These are phyloP conservation scores for Cyathus striatus DNA, from an alignment of 768 basidiomycete genomes.

Conservation along the genomic window DNA sequence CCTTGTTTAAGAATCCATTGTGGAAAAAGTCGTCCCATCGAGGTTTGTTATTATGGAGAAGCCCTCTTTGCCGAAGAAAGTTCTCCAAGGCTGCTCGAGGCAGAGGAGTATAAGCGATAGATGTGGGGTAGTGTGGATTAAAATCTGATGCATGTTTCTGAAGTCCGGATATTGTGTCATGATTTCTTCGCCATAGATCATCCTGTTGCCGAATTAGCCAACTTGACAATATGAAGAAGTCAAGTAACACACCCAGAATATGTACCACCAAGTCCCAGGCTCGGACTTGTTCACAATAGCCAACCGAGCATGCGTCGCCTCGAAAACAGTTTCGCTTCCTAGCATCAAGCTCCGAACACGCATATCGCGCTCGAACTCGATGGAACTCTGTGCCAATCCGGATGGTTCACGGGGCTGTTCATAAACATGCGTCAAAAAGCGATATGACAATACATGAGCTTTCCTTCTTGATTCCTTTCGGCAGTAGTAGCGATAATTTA, in stretches of 20 bases:
- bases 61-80: slow-evolving; percentile 59
- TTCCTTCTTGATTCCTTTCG: slow-evolving; percentile 49
- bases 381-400: slow-evolving; percentile 37
- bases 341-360: slow-evolving; percentile 50
- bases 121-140: slow-evolving; percentile 65
- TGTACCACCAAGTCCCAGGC: slow-evolving; percentile 70
- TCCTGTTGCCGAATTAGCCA: slow-evolving; percentile 49
- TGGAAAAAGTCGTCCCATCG: slow-evolving; percentile 48
- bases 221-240: too few relatives aligned
- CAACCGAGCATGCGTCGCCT: slow-evolving; percentile 49
- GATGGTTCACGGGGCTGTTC: slow-evolving; percentile 44
- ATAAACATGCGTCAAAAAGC: slow-evolving; percentile 58
- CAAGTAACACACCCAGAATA: slow-evolving; percentile 59
- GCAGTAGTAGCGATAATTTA: slow-evolving; percentile 46
- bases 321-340: slow-evolving; percentile 39
- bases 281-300: slow-evolving; percentile 40
- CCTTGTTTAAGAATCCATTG: slow-evolving; percentile 63
- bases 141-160: slow-evolving; percentile 51
- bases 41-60: slow-evolving; percentile 42
- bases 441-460: slow-evolving; percentile 48
- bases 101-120: slow-evolving; percentile 69
- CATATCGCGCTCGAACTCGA: slow-evolving; percentile 46
- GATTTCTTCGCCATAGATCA: slow-evolving; percentile 70
- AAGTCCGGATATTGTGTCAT: slow-evolving; percentile 49
- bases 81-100: slow-evolving; percentile 58